These are phyloP conservation scores for Apodospora peruviana DNA, from an alignment of 495 filamentous ascomycete species.

Conservation along the genomic window DNA sequence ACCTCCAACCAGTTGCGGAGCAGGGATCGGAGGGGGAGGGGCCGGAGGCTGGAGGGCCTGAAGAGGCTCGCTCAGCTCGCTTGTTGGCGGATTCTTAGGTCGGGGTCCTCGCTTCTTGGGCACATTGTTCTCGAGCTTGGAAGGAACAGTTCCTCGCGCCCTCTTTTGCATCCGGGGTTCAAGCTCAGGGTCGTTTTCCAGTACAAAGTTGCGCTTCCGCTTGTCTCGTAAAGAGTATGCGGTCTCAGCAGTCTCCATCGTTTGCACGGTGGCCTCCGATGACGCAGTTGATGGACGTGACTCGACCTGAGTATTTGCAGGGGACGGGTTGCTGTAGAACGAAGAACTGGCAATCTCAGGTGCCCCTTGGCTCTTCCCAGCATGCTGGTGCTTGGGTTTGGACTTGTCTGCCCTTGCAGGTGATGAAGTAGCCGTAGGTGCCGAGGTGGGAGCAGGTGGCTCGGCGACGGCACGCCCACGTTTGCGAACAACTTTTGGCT, in stretches of 20 bases:
- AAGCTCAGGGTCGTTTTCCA: slow-evolving; percentile 29
- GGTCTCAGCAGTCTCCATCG: slow-evolving; percentile 25
- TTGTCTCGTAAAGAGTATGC: slow-evolving; percentile 33
- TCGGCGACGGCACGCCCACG: slow-evolving; percentile 19
- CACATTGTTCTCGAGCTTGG: slow-evolving; percentile 10
- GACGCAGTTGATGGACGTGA: slow-evolving; percentile 29
- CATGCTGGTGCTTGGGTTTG: slow-evolving; percentile 20
- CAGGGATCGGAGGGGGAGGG: slow-evolving; percentile 12
- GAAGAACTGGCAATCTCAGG: slow-evolving; percentile 20
- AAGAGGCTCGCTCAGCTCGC: slow-evolving; percentile 5
- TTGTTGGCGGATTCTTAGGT: slow-evolving; percentile 14
- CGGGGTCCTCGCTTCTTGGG: slow-evolving; percentile 18
- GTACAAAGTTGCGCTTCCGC: slow-evolving; percentile 29
- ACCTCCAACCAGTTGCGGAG: slow-evolving; percentile 9
- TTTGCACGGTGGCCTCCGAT: slow-evolving; percentile 21
- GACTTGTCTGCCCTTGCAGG: slow-evolving; percentile 7
- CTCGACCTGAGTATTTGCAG: slow-evolving; percentile 18
- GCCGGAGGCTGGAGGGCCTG: slow-evolving; percentile 11
- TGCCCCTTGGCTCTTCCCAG: neutral
- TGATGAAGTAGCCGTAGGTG: slow-evolving; percentile 1
- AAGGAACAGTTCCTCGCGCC: slow-evolving; percentile 2
- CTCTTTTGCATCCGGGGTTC: slow-evolving; percentile 20
- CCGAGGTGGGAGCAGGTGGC: slow-evolving; percentile 3
- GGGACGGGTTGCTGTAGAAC: slow-evolving; percentile 21
- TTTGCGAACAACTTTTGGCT: slow-evolving; percentile 15